Percentiles rank a stretch among this genome's conserved stretches.
phyloP scores from a whole-genome alignment of 768 basidiomycete species.

The Boletus rubescentipes region DNA sequence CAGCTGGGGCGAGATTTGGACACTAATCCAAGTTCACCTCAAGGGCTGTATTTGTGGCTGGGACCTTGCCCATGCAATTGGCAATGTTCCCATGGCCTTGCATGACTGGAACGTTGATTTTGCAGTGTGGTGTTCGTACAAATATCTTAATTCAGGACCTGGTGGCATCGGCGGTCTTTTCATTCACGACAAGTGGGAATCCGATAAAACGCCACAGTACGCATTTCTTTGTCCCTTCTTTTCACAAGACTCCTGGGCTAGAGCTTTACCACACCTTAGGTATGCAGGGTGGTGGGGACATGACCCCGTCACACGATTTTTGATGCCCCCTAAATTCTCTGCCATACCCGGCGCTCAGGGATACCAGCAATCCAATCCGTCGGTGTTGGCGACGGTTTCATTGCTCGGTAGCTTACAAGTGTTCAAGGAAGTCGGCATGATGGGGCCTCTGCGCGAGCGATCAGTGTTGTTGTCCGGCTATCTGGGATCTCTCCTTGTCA shows the following conservation, averaged over 20 bases:
- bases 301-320: slow-evolving; percentile 80
- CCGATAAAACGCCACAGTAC: slow-evolving; percentile 61
- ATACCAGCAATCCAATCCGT: slow-evolving; percentile 95
- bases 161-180: slow-evolving; percentile 97
- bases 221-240: slow-evolving; percentile 23
- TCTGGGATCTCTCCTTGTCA: slow-evolving; percentile 62
- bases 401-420: slow-evolving; percentile 81
- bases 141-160: slow-evolving; percentile 95
- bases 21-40: slow-evolving; percentile 13
- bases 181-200: slow-evolving; percentile 81
- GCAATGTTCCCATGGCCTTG: slow-evolving; percentile 86
- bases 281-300: slow-evolving; percentile 99
- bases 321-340: slow-evolving; percentile 81
- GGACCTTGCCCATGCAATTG: slow-evolving; percentile 95
- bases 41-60: slow-evolving; percentile 94
- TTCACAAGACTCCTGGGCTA: slow-evolving; percentile 3
- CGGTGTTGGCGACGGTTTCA: slow-evolving; percentile 73
- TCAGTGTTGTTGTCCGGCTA: slow-evolving; percentile 67
- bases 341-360: slow-evolving; percentile 91
- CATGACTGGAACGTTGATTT: slow-evolving; percentile 97
- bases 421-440: slow-evolving; percentile 78
- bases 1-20: slow-evolving; percentile 7
- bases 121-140: slow-evolving; percentile 99
- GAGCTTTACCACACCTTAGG: slow-evolving; percentile 41
- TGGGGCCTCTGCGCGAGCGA: slow-evolving; percentile 64